Percentiles rank a stretch among this genome's conserved stretches.
phyloP scores from a whole-genome alignment of 768 basidiomycete species.

The Boletus edulis region DNA sequence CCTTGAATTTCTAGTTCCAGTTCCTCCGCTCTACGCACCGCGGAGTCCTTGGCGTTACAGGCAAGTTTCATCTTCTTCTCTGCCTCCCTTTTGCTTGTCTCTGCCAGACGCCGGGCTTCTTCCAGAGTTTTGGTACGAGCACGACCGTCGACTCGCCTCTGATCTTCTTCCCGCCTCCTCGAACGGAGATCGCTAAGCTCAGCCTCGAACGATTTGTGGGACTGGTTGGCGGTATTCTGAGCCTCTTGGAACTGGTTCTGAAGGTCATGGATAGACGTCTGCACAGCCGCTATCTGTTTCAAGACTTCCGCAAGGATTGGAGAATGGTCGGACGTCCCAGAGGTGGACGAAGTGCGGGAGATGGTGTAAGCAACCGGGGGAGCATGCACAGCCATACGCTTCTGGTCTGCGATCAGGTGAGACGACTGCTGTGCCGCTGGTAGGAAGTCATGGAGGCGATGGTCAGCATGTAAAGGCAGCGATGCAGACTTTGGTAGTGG shows the following conservation, averaged over 20 bases:
- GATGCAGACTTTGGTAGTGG: constrained; percentile 82
- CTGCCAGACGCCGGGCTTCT: constrained; percentile 81
- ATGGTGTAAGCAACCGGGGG: constrained; percentile 23
- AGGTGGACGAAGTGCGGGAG: constrained; percentile 23
- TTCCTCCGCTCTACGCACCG: constrained; percentile 53
- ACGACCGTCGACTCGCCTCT: constrained; percentile 72
- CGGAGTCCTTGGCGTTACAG: constrained; percentile 60
- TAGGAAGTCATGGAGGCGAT: constrained; percentile 28
- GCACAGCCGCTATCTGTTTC: constrained; percentile 65
- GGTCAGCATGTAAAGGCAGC: constrained; percentile 66
- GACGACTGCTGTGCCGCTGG: constrained; percentile 25
- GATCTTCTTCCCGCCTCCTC: constrained; percentile 82
- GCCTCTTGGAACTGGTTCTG: constrained; percentile 67
- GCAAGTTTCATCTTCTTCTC: constrained; percentile 84
- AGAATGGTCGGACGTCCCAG: constrained; percentile 51
- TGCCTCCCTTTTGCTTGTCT: constrained; percentile 75
- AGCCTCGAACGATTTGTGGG: constrained; percentile 62
- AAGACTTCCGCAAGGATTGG: constrained; percentile 73
- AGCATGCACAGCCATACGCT: constrained; percentile 26
- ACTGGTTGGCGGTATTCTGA: constrained; percentile 52
- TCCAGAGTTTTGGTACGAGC: constrained; percentile 82
- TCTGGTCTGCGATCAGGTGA: constrained; percentile 23
- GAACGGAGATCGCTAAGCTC: constrained; percentile 74
- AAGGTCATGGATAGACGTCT: constrained; percentile 62
- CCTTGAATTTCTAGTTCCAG: constrained; percentile 60